Evolutionary conservation across 2,329 filamentous ascomycete species (phyloP).

Genomic region (Aspergillus melleus): DNA sequence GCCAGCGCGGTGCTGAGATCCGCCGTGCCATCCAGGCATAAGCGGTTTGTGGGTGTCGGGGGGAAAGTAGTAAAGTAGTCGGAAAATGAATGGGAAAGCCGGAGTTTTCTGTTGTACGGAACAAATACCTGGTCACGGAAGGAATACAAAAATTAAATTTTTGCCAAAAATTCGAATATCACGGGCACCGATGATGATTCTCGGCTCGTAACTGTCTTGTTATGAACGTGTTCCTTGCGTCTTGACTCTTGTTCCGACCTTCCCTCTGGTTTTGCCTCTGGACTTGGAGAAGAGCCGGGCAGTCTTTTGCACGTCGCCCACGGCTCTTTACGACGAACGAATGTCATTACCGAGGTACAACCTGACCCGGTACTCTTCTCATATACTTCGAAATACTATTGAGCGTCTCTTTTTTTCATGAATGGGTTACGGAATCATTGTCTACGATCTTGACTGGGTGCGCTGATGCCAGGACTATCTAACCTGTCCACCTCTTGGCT

Average conservation of each 20-base stretch:
- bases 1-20: constrained; percentile 78
- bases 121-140: constrained; percentile 32
- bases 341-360: constrained; percentile 4
- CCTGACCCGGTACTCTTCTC: constrained; percentile 9
- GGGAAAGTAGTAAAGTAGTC: constrained; percentile 26
- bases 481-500: not conserved
- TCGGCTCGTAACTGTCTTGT: not conserved
- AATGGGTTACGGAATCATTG: constrained; percentile 17
- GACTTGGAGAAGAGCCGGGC: not conserved
- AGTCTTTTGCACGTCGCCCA: not conserved
- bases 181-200: not conserved
- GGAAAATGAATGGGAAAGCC: constrained; percentile 36
- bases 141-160: constrained; percentile 26
- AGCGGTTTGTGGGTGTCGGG: constrained; percentile 32
- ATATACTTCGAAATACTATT: constrained; percentile 14
- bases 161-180: constrained; percentile 3
- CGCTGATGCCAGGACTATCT: not conserved
- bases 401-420: constrained; percentile 16
- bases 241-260: not conserved
- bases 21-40: constrained; percentile 62
- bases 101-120: constrained; percentile 39
- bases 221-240: not conserved
- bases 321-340: not conserved
- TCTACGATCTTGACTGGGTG: not conserved
- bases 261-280: not conserved